Base-by-base conservation (phyloP, 306 rosid species). In the Cicer yamashitae region DNA sequence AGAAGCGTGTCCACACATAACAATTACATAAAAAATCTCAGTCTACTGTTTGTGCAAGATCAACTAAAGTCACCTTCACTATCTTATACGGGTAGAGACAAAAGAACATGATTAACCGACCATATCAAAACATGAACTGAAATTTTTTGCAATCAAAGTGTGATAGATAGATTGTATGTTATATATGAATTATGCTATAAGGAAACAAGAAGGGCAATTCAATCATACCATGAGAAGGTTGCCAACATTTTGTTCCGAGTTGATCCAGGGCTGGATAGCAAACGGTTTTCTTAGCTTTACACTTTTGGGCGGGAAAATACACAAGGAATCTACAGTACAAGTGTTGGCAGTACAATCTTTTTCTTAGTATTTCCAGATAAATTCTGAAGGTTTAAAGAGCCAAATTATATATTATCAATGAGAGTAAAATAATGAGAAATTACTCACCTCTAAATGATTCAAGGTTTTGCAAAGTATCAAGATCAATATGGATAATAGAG, bases 221-320 rank as follows among this genome's bases (percentile, higher is more conserved):
- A 39, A 41, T 82, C 88, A 51, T 84, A 94, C 99, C 98, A 92
- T 96, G 84, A 96, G 91, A 81, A 92, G 93, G 90, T 92, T 89
- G 73, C 99, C 98, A 75, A 92, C 82, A 83, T 90, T 91, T 85
- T 87, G 87, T 82, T 92, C 99, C 39, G 96, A 90, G 87, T 87
- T 81, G 47, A 73, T 84, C 99, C 99, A 96, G 5, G 99, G 99
- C 66, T 89, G 89, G 48, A 92, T 77, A 58, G 91, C 85, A 82
- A 96, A 92, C 53, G 98, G 93, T 68, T 68, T 90, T 83, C 82
- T 96, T 85, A 90, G 80, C 77, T 79, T 90, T 79, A 92, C 84
- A 59, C 89, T 77, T 82, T 83, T 87, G 7, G 93, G 98, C 54
- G 99, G 99, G 82, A 96, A 96, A 65, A 78, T 72, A 81, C 84